A percentile compares a stretch with the other conserved stretches of the same genome.
phyloP scores from a whole-genome alignment of 192 early-diverging fungal genomes.

The Kappamyces sp. region DNA sequence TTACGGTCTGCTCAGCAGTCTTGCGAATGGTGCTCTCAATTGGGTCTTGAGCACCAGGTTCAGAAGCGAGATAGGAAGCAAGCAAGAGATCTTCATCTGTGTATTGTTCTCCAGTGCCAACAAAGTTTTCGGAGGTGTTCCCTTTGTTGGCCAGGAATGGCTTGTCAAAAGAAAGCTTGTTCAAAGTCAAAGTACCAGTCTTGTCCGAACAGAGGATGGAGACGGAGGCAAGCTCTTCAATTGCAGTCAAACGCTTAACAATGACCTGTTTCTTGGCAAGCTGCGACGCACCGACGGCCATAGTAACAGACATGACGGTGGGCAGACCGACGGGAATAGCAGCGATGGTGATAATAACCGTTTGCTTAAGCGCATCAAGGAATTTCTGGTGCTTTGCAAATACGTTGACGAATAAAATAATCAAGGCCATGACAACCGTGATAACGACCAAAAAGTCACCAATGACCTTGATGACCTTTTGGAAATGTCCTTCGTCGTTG shows the following conservation, averaged over 20 bases:
- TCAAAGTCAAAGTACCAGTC: constrained; percentile 90
- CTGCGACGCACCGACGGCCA: constrained; percentile 86
- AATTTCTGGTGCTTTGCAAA: constrained; percentile 42
- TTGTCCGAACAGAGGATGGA: constrained; percentile 88
- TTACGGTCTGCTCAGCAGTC: constrained; percentile 68
- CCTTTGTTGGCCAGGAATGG: constrained; percentile 50
- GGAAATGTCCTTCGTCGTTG: constrained; percentile 92
- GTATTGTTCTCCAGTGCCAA: constrained; percentile 46
- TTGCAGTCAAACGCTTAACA: constrained; percentile 88
- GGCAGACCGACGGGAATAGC: constrained; percentile 91
- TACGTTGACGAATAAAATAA: constrained; percentile 70
- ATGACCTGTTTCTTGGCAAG: constrained; percentile 87
- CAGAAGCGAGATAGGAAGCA: constrained; percentile 73
- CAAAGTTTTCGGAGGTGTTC: constrained; percentile 58
- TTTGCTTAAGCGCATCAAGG: constrained; percentile 47
- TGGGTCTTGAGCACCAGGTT: constrained; percentile 82
- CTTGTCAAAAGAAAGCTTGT: constrained; percentile 85
- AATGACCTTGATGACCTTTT: constrained; percentile 88
- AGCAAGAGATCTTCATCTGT: constrained; percentile 72
- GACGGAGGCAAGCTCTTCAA: constrained; percentile 87
- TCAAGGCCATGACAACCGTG: constrained; percentile 49
- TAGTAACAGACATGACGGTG: constrained; percentile 86
- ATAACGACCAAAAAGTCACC: constrained; percentile 90
- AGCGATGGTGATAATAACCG: constrained; percentile 87
- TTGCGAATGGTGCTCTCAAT: constrained; percentile 82